Percentiles rank a stretch among this genome's conserved stretches.
Evolutionary conservation across 306 rosid genomes (phyloP).

Genomic region (Citrullus colocynthis): DNA sequence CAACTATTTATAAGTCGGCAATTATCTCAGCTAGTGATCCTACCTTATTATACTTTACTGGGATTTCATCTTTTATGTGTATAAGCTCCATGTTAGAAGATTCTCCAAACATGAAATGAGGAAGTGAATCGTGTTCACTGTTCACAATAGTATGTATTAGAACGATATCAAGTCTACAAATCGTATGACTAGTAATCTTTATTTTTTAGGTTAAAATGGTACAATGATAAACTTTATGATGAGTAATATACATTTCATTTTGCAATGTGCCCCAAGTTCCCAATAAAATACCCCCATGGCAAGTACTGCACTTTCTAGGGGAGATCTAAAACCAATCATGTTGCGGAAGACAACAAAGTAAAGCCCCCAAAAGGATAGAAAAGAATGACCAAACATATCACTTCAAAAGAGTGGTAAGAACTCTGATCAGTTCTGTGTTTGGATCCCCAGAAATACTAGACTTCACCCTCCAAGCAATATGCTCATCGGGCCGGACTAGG

Average conservation of each 20-base stretch:
- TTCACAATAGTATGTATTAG: neutral
- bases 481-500: slow-evolving; percentile 77
- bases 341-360: neutral
- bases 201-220: neutral
- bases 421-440: slow-evolving; percentile 40
- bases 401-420: slow-evolving; percentile 38
- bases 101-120: neutral
- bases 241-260: neutral
- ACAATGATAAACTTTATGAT: neutral
- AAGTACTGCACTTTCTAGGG: neutral
- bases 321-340: neutral
- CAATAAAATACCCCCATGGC: neutral
- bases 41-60: neutral
- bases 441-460: slow-evolving; percentile 40
- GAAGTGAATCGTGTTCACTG: neutral
- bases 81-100: neutral
- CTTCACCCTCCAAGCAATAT: slow-evolving; percentile 62
- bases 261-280: neutral
- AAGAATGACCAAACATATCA: neutral
- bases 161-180: neutral
- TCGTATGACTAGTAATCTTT: neutral
- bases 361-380: neutral
- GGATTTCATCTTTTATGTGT: neutral
- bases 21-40: neutral
- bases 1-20: no score